These are phyloP conservation scores for Pythium myriotylum DNA, from an alignment of 352 stramenopile species.

Conservation along the genomic window DNA sequence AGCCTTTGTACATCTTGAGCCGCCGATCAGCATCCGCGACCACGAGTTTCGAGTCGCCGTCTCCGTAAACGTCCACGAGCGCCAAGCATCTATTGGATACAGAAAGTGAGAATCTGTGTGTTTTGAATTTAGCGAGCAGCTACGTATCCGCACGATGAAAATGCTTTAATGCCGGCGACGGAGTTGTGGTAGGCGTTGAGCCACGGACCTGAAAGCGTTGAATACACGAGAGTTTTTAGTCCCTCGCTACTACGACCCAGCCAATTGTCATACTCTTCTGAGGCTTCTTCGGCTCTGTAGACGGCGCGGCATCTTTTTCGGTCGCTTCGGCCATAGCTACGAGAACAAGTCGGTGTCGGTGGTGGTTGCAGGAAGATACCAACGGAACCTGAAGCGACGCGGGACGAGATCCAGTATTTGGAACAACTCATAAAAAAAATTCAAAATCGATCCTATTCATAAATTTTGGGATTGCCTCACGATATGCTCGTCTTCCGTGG, in stretches of 20 bases:
- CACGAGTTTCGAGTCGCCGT: slow-evolving; percentile 82
- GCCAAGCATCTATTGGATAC: slow-evolving; percentile 52
- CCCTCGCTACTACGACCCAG: background rate
- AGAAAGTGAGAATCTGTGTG: background rate
- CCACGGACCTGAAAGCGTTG: slow-evolving; percentile 62
- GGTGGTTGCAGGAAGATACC: no score
- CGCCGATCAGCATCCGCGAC: slow-evolving; percentile 79
- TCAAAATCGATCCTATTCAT: background rate
- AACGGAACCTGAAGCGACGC: slow-evolving; percentile 6
- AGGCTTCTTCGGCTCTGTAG: slow-evolving; percentile 21
- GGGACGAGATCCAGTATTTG: background rate
- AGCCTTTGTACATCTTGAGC: slow-evolving; percentile 91
- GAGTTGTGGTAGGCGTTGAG: slow-evolving; percentile 90
- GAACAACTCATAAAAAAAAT: background rate
- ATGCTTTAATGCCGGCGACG: slow-evolving; percentile 87
- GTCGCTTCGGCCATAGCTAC: slow-evolving; percentile 24
- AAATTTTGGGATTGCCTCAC: slow-evolving; percentile 12
- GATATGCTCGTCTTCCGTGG: slow-evolving; percentile 42
- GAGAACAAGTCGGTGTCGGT: no score
- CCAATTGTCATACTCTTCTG: slow-evolving; percentile 32
- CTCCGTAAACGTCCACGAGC: slow-evolving; percentile 81
- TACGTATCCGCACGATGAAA: slow-evolving; percentile 39
- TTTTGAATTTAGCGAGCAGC: background rate
- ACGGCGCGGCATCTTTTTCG: slow-evolving; percentile 19
- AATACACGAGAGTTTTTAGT: background rate